Evolutionary conservation across 805 yeast genomes (phyloP).

Genomic region (Pichia insulana): DNA sequence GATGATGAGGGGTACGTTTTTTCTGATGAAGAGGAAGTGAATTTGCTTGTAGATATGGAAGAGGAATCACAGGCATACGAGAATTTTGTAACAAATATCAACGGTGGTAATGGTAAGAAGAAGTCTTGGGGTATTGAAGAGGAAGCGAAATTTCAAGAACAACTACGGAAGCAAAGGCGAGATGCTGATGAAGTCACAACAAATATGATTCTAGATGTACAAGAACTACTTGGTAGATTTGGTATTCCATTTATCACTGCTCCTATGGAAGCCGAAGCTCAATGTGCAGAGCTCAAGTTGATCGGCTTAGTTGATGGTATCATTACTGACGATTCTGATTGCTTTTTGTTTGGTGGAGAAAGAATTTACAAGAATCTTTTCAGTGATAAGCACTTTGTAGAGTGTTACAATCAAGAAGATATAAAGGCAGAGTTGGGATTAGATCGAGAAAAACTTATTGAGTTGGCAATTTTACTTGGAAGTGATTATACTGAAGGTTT

Average conservation of each 20-base stretch:
- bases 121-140: conserved; percentile 28
- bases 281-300: conserved; percentile 74
- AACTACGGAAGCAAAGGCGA: conserved; percentile 59
- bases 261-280: conserved; percentile 99
- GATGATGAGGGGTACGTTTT: conserved; percentile 47
- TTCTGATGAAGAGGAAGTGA: conserved; percentile 71
- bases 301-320: conserved; percentile 84
- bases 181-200: conserved; percentile 89
- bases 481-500: conserved; percentile 94
- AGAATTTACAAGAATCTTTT: conserved; percentile 86
- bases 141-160: conserved; percentile 47
- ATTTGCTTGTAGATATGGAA: conserved; percentile 49
- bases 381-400: conserved; percentile 86
- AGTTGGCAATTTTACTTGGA: conserved; percentile 77
- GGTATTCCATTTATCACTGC: conserved; percentile 95
- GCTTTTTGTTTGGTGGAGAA: conserved; percentile 86
- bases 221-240: conserved; percentile 74
- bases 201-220: conserved; percentile 83
- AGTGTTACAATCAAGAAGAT: conserved; percentile 58
- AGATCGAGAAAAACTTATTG: conserved; percentile 55
- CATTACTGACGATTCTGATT: conserved; percentile 95
- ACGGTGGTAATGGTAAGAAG: neutral
- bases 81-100: conserved; percentile 41
- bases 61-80: conserved; percentile 70
- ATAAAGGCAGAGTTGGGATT: conserved; percentile 60